Evolutionary conservation across 768 basidiomycete genomes (phyloP).

Genomic region (Boletus edulis): DNA sequence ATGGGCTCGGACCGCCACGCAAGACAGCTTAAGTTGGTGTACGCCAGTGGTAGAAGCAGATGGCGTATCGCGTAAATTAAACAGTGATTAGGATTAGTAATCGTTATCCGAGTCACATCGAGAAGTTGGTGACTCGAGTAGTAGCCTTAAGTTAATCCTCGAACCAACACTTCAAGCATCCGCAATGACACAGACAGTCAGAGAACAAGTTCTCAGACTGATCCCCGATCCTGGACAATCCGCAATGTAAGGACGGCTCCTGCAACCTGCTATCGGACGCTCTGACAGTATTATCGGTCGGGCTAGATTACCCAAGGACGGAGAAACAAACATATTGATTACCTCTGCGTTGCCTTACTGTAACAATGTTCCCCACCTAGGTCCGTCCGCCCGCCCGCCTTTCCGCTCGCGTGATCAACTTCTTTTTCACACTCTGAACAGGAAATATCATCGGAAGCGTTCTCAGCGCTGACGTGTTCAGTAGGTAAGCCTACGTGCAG

Average conservation of each 20-base stretch:
- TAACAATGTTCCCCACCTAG: conserved; percentile 96
- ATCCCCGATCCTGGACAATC: conserved; percentile 52
- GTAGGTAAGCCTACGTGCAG: conserved; percentile 57
- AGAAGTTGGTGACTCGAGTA: no score
- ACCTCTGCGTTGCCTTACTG: conserved; percentile 96
- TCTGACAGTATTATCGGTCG: background rate
- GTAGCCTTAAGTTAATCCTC: no score
- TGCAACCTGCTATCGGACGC: background rate
- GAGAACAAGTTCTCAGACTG: conserved; percentile 49
- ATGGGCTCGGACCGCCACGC: background rate
- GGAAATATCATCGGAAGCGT: conserved; percentile 95
- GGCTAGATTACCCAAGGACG: conserved; percentile 71
- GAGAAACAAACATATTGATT: conserved; percentile 85
- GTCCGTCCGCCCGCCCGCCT: conserved; percentile 37
- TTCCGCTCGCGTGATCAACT: conserved; percentile 4
- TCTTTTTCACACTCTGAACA: conserved; percentile 19
- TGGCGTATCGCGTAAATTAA: no score
- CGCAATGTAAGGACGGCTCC: conserved; percentile 39
- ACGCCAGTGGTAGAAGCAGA: no score
- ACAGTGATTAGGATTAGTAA: no score
- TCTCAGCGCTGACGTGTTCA: conserved; percentile 95
- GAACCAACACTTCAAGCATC: background rate
- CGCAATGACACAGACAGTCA: conserved; percentile 53
- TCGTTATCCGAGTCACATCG: no score
- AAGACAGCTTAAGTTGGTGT: background rate